phyloP scores from a whole-genome alignment of 225 moss, liverwort and hornwort species.

The Polytrichum commune region DNA sequence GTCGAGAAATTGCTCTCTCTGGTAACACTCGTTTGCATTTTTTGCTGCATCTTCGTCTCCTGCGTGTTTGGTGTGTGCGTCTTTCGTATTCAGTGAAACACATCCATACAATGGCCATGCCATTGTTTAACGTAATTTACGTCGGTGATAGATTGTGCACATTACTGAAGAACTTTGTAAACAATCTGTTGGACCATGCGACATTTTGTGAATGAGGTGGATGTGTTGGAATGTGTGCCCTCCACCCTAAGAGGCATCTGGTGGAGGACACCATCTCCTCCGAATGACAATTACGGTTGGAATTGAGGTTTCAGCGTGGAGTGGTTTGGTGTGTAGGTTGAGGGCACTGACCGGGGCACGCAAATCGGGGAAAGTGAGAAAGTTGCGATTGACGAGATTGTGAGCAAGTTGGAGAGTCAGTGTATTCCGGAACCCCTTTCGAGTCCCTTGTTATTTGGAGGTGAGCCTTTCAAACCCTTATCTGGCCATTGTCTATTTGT shows the following conservation, averaged over 20 bases:
- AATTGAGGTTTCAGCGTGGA: background rate
- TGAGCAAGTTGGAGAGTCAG: constrained; percentile 62
- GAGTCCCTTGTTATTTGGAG: constrained; percentile 88
- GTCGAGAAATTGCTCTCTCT: constrained; percentile 45
- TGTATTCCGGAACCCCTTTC: constrained; percentile 85
- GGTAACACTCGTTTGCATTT: constrained; percentile 9
- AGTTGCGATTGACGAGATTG: constrained; percentile 48
- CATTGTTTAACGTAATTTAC: background rate
- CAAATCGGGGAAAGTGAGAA: constrained; percentile 52
- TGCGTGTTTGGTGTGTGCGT: too few relatives aligned
- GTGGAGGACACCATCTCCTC: background rate
- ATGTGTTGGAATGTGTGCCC: background rate
- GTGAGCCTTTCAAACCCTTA: constrained; percentile 21
- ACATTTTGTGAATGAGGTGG: background rate
- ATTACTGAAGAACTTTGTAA: too few relatives aligned
- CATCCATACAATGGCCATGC: background rate
- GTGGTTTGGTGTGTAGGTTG: constrained; percentile 42
- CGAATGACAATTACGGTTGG: background rate
- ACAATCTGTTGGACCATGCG: background rate
- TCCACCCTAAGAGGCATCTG: background rate
- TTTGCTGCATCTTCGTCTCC: too few relatives aligned
- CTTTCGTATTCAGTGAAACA: too few relatives aligned
- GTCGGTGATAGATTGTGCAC: background rate
- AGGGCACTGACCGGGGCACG: constrained; percentile 83
- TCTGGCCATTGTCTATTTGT: background rate